These are phyloP conservation scores for Fusarium neocosmosporiellum DNA, from an alignment of 2,329 filamentous ascomycete species.

Conservation along the genomic window DNA sequence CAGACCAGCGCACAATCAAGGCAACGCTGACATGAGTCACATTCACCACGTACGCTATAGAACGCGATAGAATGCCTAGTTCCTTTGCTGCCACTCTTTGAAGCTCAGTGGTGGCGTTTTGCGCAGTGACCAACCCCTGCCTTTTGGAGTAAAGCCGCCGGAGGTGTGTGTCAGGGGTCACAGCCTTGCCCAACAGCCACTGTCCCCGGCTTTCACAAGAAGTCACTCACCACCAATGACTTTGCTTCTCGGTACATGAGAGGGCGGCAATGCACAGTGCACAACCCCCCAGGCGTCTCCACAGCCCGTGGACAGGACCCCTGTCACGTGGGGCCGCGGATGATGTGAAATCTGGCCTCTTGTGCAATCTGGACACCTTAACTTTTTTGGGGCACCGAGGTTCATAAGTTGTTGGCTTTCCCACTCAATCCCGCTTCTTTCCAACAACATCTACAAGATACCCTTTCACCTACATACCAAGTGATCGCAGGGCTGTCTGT, in stretches of 20 bases:
- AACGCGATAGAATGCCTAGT: conserved; percentile 26
- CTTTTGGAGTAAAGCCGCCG: conserved; percentile 19
- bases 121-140: conserved; percentile 10
- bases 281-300: neutral
- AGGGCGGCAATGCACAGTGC: conserved; percentile 38
- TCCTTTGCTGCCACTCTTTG: conserved; percentile 10
- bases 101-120: conserved; percentile 21
- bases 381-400: conserved; percentile 48
- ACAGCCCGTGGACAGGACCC: conserved; percentile 28
- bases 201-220: conserved; percentile 15
- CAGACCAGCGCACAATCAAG: neutral
- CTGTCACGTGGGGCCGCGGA: conserved; percentile 49
- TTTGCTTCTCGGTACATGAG: neutral
- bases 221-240: neutral
- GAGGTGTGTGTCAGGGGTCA: conserved; percentile 20
- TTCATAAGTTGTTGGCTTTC: conserved; percentile 52
- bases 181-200: conserved; percentile 34
- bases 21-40: conserved; percentile 29
- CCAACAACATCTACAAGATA: conserved; percentile 46
- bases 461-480: conserved; percentile 41
- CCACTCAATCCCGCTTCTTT: conserved; percentile 45
- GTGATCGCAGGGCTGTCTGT: conserved; percentile 48
- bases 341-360: conserved; percentile 63
- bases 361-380: conserved; percentile 59
- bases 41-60: neutral